Percentiles rank a stretch among this genome's conserved stretches.
Evolutionary conservation across 2,329 filamentous ascomycete species (phyloP).

Genomic region (Celoporthe dispersa): DNA sequence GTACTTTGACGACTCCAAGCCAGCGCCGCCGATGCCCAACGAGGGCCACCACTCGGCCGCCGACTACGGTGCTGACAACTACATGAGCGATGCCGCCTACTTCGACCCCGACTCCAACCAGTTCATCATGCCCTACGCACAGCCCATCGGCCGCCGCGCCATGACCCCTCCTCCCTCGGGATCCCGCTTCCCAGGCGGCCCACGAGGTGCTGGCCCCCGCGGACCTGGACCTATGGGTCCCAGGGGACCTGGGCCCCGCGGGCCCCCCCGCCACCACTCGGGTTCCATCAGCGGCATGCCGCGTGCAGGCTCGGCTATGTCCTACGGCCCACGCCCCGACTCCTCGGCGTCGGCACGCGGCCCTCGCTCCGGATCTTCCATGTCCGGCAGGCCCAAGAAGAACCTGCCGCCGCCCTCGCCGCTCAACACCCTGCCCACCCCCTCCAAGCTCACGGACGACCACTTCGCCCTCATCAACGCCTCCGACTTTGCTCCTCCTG

Average conservation of each 20-base stretch:
- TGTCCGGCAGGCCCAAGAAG: constrained; percentile 48
- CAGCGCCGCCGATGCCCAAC: constrained; percentile 33
- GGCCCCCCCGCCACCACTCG: constrained; percentile 44
- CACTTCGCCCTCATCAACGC: constrained; percentile 69
- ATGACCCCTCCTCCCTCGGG: constrained; percentile 88
- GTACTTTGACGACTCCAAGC: constrained; percentile 88
- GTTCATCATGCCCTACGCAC: constrained; percentile 81
- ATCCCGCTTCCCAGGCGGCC: constrained; percentile 47
- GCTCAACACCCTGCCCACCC: constrained; percentile 80
- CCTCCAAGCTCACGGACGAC: constrained; percentile 83
- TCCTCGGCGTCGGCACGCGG: constrained; percentile 40
- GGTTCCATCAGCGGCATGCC: constrained; percentile 58
- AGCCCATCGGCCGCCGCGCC: constrained; percentile 84
- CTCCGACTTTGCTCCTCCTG: constrained; percentile 85
- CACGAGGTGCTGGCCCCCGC: constrained; percentile 38
- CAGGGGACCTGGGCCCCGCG: constrained; percentile 28
- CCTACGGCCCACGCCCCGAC: constrained; percentile 40
- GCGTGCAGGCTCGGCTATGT: constrained; percentile 50
- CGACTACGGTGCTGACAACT: constrained; percentile 66
- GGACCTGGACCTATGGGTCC: constrained; percentile 27
- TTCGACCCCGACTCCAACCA: constrained; percentile 70
- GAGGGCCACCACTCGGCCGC: constrained; percentile 26
- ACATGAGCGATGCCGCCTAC: constrained; percentile 68
- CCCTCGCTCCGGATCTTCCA: constrained; percentile 56
- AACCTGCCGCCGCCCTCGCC: constrained; percentile 71